Percentiles rank a stretch among this genome's conserved stretches.
These are phyloP conservation scores for Diplodia scrobiculata DNA, from an alignment of 2,329 filamentous ascomycete species.

Conservation along the genomic window DNA sequence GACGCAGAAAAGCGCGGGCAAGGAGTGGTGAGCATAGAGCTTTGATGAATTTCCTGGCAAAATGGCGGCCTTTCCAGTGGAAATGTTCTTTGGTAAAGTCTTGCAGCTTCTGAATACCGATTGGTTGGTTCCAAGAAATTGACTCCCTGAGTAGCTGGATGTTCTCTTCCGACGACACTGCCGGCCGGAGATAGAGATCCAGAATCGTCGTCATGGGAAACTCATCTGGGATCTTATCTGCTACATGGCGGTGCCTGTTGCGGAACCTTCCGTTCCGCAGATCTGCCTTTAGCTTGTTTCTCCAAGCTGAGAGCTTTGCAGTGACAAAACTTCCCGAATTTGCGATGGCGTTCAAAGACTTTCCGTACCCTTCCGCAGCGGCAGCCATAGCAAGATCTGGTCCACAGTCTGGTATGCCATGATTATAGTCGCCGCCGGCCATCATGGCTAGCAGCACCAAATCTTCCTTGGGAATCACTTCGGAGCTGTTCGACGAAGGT, in stretches of 20 bases:
- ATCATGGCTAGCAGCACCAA: not conserved
- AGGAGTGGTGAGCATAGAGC: not conserved
- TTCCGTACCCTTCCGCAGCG: not conserved
- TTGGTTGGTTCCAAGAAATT: not conserved
- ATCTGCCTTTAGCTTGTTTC: not conserved
- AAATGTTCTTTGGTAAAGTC: not conserved
- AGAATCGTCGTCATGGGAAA: not conserved
- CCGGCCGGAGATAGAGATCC: not conserved
- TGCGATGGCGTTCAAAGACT: not conserved
- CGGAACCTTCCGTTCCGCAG: not conserved
- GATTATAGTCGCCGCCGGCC: not conserved
- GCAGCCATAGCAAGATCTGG: not conserved
- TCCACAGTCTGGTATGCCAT: not conserved
- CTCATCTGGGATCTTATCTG: not conserved
- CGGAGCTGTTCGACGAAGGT: not conserved
- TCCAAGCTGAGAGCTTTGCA: not conserved
- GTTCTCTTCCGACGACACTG: not conserved
- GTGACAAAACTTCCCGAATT: not conserved
- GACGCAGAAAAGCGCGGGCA: not conserved
- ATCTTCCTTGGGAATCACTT: not conserved
- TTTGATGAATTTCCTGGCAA: not conserved
- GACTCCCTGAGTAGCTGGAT: not conserved
- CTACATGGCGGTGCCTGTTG: not conserved
- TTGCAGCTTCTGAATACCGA: not conserved
- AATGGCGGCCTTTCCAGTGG: not conserved